These are phyloP conservation scores for Warburgia ugandensis DNA, from an alignment of 164 flowering plant genomes.

Conservation along the genomic window DNA sequence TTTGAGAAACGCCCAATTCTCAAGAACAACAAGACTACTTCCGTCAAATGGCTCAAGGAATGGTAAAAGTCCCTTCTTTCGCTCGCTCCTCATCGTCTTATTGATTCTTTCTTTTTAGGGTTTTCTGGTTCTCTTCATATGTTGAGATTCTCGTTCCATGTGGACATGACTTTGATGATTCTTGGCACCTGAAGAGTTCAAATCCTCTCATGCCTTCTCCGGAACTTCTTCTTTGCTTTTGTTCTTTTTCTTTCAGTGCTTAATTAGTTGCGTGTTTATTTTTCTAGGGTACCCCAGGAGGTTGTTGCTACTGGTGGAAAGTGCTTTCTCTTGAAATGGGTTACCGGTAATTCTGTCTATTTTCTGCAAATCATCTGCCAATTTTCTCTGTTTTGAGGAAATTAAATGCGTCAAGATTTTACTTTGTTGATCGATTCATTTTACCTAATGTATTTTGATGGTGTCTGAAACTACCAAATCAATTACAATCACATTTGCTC, in stretches of 20 bases:
- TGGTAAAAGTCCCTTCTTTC: too few relatives aligned
- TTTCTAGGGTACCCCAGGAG: slow-evolving; percentile 89
- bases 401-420: too few relatives aligned
- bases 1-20: slow-evolving; percentile 61
- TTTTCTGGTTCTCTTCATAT: neutral
- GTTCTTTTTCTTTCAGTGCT: neutral
- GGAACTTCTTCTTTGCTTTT: neutral
- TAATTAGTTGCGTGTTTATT: neutral
- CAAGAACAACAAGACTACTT: slow-evolving; percentile 57
- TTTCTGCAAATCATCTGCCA: neutral
- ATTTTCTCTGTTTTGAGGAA: neutral
- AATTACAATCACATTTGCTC: too few relatives aligned
- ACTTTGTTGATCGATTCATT: too few relatives aligned
- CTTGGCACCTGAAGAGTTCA: too few relatives aligned
- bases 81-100: neutral
- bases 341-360: slow-evolving; percentile 43
- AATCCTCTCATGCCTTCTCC: neutral
- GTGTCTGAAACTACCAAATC: too few relatives aligned
- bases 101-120: neutral
- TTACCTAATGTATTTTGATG: too few relatives aligned
- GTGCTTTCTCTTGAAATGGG: slow-evolving; percentile 76
- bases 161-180: too few relatives aligned
- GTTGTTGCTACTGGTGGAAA: slow-evolving; percentile 83
- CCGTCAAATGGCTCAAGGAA: slow-evolving; percentile 68
- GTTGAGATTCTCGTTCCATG: neutral